These are phyloP conservation scores for Gracilariopsis chorda DNA, from an alignment of 23 red algal genomes.

Conservation along the genomic window DNA sequence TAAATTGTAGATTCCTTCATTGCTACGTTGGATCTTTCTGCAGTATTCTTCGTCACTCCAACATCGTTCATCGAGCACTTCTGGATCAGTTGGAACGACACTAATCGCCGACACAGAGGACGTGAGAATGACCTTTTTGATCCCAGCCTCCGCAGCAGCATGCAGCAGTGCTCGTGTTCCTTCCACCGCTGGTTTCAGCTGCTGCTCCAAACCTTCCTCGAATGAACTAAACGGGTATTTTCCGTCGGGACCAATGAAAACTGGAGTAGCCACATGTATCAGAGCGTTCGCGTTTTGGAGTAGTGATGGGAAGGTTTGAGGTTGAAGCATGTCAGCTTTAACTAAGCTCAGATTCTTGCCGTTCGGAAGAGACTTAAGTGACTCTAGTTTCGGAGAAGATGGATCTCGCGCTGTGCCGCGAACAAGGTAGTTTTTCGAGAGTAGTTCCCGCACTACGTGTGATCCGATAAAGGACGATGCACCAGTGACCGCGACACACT, in stretches of 20 bases:
- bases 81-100: not conserved
- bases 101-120: slow-evolving; percentile 30
- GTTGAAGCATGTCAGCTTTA: slow-evolving; percentile 21
- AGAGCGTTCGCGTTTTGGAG: not conserved
- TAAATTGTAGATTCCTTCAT: not conserved
- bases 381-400: not conserved
- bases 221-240: not conserved
- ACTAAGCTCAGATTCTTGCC: slow-evolving; percentile 1
- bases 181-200: slow-evolving; percentile 20
- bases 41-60: slow-evolving; percentile 26
- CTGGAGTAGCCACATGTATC: slow-evolving; percentile 15
- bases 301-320: slow-evolving; percentile 5
- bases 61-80: not conserved
- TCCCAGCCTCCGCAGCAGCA: slow-evolving; percentile 15
- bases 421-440: slow-evolving; percentile 2
- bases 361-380: not conserved
- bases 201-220: slow-evolving; percentile 20
- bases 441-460: not conserved
- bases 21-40: not conserved
- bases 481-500: slow-evolving; percentile 10
- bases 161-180: slow-evolving; percentile 5
- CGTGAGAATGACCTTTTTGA: slow-evolving; percentile 9
- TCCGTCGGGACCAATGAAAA: not conserved
- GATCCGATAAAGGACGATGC: slow-evolving; percentile 19
- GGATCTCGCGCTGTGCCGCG: slow-evolving; percentile 15